These are phyloP conservation scores for Brachypodium distachyon DNA, from an alignment of 202 grass and related monocot genomes.

Conservation along the genomic window DNA sequence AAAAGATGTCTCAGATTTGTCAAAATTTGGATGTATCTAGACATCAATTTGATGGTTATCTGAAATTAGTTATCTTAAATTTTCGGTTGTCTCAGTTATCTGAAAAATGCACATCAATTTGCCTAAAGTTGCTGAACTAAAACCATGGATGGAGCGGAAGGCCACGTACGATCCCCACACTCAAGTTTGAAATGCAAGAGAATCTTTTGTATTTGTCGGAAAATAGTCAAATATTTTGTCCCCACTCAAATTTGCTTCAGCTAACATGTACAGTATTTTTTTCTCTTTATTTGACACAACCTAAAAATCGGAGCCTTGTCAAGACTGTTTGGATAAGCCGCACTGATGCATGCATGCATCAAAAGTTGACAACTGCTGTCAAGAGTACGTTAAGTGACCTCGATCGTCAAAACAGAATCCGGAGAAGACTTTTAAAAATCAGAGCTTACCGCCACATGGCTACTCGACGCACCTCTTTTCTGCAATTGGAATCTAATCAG, in stretches of 20 bases:
- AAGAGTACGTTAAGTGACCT: background rate
- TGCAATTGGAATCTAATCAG: background rate
- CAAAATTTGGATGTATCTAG: no score
- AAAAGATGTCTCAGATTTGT: no score
- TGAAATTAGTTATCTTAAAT: no score
- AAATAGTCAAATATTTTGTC: no score
- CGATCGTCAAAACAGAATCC: slow-evolving; percentile 9
- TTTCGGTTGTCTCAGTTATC: no score
- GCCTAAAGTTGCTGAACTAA: no score
- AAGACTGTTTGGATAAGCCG: background rate
- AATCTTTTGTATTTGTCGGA: no score
- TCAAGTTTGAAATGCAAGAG: no score
- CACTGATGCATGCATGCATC: background rate
- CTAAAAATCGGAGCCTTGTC: background rate
- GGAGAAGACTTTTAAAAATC: background rate
- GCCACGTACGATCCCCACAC: no score
- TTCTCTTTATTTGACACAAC: background rate
- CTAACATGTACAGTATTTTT: background rate
- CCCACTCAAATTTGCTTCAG: background rate
- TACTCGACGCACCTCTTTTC: background rate
- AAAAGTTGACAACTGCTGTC: background rate
- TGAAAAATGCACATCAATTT: no score
- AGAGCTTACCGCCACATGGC: slow-evolving; percentile 7
- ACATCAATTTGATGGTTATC: no score
- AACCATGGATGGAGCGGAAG: no score